phyloP scores from a whole-genome alignment of 139 green algal species.

The Desmodesmus armatus region DNA sequence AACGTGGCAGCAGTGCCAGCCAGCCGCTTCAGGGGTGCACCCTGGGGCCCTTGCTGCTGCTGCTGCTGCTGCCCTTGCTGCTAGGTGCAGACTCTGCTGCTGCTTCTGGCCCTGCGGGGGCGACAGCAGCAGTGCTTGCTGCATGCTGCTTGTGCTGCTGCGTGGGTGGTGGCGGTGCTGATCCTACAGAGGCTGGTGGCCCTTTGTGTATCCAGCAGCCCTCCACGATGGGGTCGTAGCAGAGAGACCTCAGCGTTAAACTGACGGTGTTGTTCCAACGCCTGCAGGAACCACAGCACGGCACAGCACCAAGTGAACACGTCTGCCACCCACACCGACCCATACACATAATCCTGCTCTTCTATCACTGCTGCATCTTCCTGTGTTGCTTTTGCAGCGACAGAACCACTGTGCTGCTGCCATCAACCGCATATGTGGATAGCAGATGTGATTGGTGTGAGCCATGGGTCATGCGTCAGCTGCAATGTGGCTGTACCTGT shows the following conservation, averaged over 20 bases:
- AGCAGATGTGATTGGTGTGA: background rate
- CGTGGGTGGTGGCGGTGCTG: too few species aligned
- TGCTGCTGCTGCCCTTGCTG: background rate
- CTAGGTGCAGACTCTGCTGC: background rate
- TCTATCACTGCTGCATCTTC: background rate
- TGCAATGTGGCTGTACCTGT: background rate
- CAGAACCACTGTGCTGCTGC: background rate
- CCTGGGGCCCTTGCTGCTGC: background rate
- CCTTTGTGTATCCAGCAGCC: conserved; percentile 28
- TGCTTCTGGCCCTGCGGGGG: background rate
- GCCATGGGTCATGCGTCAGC: background rate
- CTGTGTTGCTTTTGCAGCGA: background rate
- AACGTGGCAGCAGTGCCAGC: conserved; percentile 27
- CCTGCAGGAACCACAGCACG: background rate
- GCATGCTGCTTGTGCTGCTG: background rate
- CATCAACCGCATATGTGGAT: background rate
- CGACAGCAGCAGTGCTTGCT: too few species aligned
- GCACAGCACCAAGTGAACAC: background rate
- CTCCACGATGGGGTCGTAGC: conserved; percentile 59
- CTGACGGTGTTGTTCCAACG: conserved; percentile 61
- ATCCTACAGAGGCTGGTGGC: background rate
- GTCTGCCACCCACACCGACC: background rate
- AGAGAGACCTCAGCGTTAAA: conserved; percentile 45
- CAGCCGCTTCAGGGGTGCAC: background rate
- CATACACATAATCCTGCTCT: background rate